Evolutionary conservation across 768 basidiomycete species (phyloP), one percentile per base, ranked within the genome.

Genomic region (Bullera alba): DNA sequence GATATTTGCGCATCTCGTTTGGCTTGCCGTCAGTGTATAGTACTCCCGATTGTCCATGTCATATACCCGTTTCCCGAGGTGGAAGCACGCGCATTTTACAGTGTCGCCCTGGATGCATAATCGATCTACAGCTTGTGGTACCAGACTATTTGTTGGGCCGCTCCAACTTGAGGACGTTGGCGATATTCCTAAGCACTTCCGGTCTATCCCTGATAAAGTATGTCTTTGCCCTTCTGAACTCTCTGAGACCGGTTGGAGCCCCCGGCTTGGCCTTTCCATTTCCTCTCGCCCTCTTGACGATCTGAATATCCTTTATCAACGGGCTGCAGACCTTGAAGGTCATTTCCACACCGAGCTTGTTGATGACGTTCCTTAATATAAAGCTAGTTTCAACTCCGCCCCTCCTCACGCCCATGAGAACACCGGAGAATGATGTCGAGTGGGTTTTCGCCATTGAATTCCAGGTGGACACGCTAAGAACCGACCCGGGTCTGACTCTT

Each of bases 311-410:
- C 77, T 87, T 88, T 73, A 97, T 64, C 67, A 87, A 80, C 25
- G 93, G 92, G 45, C 85, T 87, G 65, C 81, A 82, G 57, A 83
- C 81, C 70, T 84, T 90, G 75, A 88, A 86, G 65, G 84, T 85
- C 84, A 88, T 84, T 77, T 96, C 93, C 32, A 95, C 85, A 12
- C 91, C 92, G 12, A 85, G 88, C 56, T 89, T 79, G 62, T 88
- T 85, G 46, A 97, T 79, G 58, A 95, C 81, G 74, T 96, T 96
- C 57, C 93, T 80, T 45, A 97, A 75, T 46, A 83, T 77, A 67
- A 97, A 86, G n/a, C 83, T 85, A 23, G 88, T 90, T 74, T 89
- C 87, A 25, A 81, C 78, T 4, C 64, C 61, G 21, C 70, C 42
- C 7, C 71, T 53, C 45, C 87, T 81, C 58, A 92, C 79, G 26